These are phyloP conservation scores for Arabis alpina DNA, from an alignment of 345 rosid genomes.

Conservation along the genomic window DNA sequence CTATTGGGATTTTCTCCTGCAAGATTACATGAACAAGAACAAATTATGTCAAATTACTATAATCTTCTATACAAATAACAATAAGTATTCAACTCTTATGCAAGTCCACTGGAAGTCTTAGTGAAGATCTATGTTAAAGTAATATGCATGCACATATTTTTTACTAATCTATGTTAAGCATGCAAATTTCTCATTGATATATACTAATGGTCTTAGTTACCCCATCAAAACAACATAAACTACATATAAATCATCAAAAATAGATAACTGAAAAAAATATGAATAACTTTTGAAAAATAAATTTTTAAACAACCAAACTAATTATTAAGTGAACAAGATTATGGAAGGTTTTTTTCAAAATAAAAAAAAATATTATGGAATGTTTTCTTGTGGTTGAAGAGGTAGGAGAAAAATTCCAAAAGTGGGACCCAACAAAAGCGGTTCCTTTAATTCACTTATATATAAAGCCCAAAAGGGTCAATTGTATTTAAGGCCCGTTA, in stretches of 20 bases:
- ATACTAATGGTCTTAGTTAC: not conserved
- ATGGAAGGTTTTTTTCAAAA: no score
- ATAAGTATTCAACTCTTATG: not conserved
- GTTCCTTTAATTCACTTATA: not conserved
- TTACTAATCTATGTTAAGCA: not conserved
- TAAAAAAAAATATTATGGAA: not conserved
- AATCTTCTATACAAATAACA: not conserved
- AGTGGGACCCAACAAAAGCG: not conserved
- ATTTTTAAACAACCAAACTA: no score
- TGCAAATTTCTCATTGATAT: not conserved
- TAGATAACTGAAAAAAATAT: not conserved
- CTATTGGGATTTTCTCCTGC: slow-evolving; percentile 83
- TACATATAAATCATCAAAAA: not conserved
- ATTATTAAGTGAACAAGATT: no score
- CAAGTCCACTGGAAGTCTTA: not conserved
- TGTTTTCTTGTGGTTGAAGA: no score
- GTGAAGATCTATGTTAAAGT: no score
- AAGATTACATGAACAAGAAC: slow-evolving; percentile 1
- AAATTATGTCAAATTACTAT: not conserved
- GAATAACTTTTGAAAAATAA: not conserved
- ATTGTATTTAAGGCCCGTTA: not conserved
- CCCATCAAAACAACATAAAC: not conserved
- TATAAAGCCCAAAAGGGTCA: not conserved
- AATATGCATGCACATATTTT: no score
- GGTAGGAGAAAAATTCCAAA: no score